Conservation (phyloP, 176 grass and related monocot genomes). For the Musa troglodytarum region DNA sequence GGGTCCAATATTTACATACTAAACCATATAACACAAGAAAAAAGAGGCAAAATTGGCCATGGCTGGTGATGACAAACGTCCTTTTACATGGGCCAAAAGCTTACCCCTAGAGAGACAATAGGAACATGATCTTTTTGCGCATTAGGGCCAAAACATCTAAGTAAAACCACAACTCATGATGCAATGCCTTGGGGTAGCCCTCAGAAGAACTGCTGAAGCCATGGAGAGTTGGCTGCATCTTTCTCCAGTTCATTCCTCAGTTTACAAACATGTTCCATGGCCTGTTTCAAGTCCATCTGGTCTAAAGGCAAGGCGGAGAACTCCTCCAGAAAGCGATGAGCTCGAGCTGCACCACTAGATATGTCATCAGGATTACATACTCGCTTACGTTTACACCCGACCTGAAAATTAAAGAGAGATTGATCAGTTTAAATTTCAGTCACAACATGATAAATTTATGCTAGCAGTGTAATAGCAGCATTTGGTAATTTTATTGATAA, state of each 20-base stretch:
- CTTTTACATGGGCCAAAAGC: not conserved
- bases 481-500: no score
- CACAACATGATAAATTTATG: not conserved
- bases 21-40: no score
- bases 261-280: slow-evolving; percentile 33
- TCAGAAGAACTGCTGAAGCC: slow-evolving; percentile 87
- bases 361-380: slow-evolving; percentile 59
- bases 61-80: no score
- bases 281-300: slow-evolving; percentile 49
- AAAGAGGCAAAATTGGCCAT: no score
- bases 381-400: slow-evolving; percentile 66
- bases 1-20: no score
- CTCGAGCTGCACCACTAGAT: slow-evolving; percentile 62
- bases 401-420: slow-evolving; percentile 26
- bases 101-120: not conserved
- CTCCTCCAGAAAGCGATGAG: slow-evolving; percentile 56
- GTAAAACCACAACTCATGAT: not conserved
- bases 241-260: slow-evolving; percentile 55
- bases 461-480: no score
- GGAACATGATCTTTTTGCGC: not conserved
- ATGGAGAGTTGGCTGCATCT: slow-evolving; percentile 56
- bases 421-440: not conserved
- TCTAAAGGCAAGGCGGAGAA: slow-evolving; percentile 52
- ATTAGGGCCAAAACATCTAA: not conserved
- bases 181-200: not conserved